These are phyloP conservation scores for Elongisporangium prolatum DNA, from an alignment of 352 stramenopile species.

Conservation along the genomic window DNA sequence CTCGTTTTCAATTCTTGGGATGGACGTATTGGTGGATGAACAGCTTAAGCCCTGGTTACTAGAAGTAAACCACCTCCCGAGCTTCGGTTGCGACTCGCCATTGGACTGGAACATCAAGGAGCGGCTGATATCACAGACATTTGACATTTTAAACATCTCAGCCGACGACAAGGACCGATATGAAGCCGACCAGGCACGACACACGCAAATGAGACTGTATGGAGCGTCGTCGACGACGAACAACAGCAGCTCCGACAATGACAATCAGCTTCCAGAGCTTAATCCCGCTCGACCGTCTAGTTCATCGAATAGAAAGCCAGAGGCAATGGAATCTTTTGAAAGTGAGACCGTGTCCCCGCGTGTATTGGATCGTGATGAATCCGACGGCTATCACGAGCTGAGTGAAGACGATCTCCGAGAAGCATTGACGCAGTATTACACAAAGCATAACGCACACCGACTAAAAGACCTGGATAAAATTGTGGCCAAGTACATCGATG, in stretches of 20 bases:
- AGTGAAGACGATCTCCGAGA: slow-evolving; percentile 27
- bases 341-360: slow-evolving; percentile 3
- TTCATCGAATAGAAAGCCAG: neutral
- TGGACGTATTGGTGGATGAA: slow-evolving; percentile 96
- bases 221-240: slow-evolving; percentile 14
- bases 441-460: slow-evolving; percentile 46
- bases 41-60: slow-evolving; percentile 94
- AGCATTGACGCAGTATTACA: slow-evolving; percentile 53
- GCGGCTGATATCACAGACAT: slow-evolving; percentile 90
- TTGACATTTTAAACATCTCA: slow-evolving; percentile 84
- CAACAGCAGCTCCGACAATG: slow-evolving; percentile 10
- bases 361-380: neutral
- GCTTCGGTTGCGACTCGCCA: slow-evolving; percentile 93
- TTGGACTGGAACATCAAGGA: slow-evolving; percentile 96
- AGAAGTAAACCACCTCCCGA: slow-evolving; percentile 97
- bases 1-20: slow-evolving; percentile 92
- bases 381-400: slow-evolving; percentile 11
- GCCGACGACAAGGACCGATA: slow-evolving; percentile 77
- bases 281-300: neutral
- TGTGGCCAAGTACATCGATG: slow-evolving; percentile 54
- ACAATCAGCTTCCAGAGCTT: slow-evolving; percentile 19
- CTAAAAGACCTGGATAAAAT: slow-evolving; percentile 71
- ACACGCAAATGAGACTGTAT: slow-evolving; percentile 62
- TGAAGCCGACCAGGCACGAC: slow-evolving; percentile 55
- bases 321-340: neutral